phyloP scores from a whole-genome alignment of 768 basidiomycete genomes.

The Kwoniella dendrophila region DNA sequence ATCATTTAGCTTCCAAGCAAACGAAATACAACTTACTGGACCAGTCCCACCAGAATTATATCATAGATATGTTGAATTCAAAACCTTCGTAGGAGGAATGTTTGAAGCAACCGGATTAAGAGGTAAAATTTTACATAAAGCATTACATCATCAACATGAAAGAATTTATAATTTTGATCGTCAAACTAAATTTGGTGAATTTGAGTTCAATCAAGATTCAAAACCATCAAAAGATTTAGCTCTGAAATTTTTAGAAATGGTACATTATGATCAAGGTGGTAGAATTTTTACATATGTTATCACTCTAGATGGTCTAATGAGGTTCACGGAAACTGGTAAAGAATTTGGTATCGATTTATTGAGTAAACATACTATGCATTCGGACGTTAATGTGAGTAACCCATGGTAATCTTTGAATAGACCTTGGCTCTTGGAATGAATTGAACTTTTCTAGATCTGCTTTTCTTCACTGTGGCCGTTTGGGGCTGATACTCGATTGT shows the following conservation, averaged over 20 bases:
- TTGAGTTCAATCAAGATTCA: constrained; percentile 28
- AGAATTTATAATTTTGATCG: constrained; percentile 58
- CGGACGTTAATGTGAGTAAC: constrained; percentile 61
- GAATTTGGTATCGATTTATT: constrained; percentile 85
- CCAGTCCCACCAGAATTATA: constrained; percentile 59
- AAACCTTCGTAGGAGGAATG: constrained; percentile 59
- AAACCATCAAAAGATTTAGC: constrained; percentile 40
- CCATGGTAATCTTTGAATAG: no score
- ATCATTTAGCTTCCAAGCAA: constrained; percentile 59
- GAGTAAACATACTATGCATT: constrained; percentile 82
- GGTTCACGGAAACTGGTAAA: constrained; percentile 84
- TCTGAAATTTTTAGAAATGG: constrained; percentile 58
- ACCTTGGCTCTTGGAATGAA: no score
- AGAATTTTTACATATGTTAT: constrained; percentile 81
- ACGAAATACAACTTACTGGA: constrained; percentile 59
- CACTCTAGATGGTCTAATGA: constrained; percentile 70
- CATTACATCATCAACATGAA: constrained; percentile 59
- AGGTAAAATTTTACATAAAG: constrained; percentile 58
- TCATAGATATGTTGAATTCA: constrained; percentile 58
- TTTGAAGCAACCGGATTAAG: constrained; percentile 57
- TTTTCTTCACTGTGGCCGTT: neutral
- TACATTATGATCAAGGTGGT: constrained; percentile 58
- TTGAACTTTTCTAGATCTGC: no score
- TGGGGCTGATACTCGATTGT: neutral
- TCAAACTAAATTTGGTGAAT: constrained; percentile 56